Conservation (phyloP, 139 green algal genomes). For the Chlamydomonas asymmetrica region DNA sequence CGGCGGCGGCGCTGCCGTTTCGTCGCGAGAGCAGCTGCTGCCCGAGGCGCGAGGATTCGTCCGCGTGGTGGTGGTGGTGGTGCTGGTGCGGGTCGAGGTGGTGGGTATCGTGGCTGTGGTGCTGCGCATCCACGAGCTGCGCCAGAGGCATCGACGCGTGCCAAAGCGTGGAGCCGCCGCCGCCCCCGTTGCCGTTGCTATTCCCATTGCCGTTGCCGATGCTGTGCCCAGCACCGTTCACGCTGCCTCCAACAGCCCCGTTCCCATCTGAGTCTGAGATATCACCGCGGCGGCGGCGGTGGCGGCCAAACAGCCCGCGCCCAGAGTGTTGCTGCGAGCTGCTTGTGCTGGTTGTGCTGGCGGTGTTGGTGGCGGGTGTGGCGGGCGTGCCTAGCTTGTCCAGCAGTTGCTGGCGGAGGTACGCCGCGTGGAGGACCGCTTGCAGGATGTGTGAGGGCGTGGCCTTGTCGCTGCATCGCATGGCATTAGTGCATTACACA, state of each 20-base stretch:
- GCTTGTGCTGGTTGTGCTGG: not conserved
- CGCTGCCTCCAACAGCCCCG: too few species aligned
- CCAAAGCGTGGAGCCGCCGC: too few species aligned
- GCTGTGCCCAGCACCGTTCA: too few species aligned
- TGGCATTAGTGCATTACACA: not conserved
- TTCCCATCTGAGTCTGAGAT: too few species aligned
- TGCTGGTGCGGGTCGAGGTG: not conserved
- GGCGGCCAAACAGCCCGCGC: too few species aligned
- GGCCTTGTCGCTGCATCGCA: constrained; percentile 30
- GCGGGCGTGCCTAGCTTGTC: not conserved
- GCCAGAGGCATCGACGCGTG: too few species aligned
- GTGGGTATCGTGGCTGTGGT: not conserved
- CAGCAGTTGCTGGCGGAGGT: constrained; percentile 41
- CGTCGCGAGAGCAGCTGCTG: not conserved
- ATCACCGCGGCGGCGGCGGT: too few species aligned
- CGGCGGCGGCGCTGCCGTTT: not conserved
- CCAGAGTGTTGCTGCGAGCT: not conserved
- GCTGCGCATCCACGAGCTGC: too few species aligned
- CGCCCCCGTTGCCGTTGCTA: too few species aligned
- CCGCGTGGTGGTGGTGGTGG: not conserved
- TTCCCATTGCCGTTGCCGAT: too few species aligned
- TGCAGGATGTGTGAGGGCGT: constrained; percentile 52
- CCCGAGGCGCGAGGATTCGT: not conserved
- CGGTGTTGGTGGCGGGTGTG: not conserved
- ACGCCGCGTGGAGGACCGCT: constrained; percentile 63